A percentile compares a stretch with the other conserved stretches of the same genome.
phyloP scores from a whole-genome alignment of 139 green algal genomes.

The Edaphochlamys debaryana region DNA sequence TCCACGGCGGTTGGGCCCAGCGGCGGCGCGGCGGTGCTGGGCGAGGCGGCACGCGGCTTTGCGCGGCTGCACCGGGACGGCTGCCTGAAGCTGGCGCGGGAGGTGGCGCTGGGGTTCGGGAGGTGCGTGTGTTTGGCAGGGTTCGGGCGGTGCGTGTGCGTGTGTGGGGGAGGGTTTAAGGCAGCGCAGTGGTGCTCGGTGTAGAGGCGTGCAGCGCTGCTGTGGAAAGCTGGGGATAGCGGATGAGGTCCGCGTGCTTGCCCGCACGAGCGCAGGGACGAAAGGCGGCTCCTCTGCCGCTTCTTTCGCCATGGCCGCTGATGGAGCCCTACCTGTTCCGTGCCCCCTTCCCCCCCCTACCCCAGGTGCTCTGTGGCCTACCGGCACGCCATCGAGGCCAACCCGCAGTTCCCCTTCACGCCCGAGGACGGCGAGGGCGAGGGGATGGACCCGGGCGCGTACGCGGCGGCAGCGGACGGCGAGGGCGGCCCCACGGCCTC shows the following conservation, averaged over 20 bases:
- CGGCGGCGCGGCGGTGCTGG: constrained; percentile 26
- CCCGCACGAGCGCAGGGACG: too few relatives aligned
- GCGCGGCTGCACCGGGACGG: constrained; percentile 45
- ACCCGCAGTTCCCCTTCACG: constrained; percentile 39
- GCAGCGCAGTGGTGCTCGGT: too few relatives aligned
- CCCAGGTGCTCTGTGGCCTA: constrained; percentile 35
- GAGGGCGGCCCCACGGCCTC: constrained; percentile 2
- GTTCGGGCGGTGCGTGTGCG: background rate
- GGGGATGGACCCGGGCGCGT: background rate
- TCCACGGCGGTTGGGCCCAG: background rate
- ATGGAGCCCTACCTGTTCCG: too few relatives aligned
- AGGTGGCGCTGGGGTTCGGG: constrained; percentile 49
- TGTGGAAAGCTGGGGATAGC: too few relatives aligned
- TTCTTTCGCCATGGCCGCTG: too few relatives aligned
- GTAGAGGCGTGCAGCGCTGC: too few relatives aligned
- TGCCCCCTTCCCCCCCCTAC: too few relatives aligned
- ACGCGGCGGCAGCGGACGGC: background rate
- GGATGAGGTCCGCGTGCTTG: too few relatives aligned
- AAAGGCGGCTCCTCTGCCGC: too few relatives aligned
- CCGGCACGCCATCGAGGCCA: constrained; percentile 40
- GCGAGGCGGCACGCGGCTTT: background rate
- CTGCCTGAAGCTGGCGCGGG: constrained; percentile 46
- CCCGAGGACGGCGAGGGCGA: constrained; percentile 7
- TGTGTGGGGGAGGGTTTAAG: too few relatives aligned
- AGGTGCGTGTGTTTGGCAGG: constrained; percentile 10